Evolutionary conservation across 345 rosid species (phyloP).

Genomic region (Erodium maritimum): DNA sequence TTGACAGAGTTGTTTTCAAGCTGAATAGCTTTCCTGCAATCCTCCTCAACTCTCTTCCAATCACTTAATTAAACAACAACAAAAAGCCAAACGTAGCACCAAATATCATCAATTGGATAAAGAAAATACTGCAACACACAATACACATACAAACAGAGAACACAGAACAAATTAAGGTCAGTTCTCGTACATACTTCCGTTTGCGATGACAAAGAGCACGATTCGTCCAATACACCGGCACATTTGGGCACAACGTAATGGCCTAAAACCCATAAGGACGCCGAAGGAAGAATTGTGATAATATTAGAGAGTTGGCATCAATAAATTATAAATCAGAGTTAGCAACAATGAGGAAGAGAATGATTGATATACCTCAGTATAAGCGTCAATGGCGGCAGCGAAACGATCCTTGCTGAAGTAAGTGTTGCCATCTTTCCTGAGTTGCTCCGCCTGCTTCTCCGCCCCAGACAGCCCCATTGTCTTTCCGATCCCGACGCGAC

Average conservation of each 20-base stretch:
- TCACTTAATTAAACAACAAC: slow-evolving; percentile 28
- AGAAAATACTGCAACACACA: neutral
- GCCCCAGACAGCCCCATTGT: slow-evolving; percentile 16
- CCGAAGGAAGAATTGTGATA: no score
- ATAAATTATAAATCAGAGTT: no score
- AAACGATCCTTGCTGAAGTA: slow-evolving; percentile 51
- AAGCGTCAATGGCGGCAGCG: slow-evolving; percentile 91
- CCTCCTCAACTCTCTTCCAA: slow-evolving; percentile 78
- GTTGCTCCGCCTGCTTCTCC: slow-evolving; percentile 59
- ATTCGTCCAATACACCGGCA: slow-evolving; percentile 79
- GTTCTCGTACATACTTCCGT: slow-evolving; percentile 58
- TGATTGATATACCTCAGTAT: slow-evolving; percentile 44
- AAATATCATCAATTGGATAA: neutral
- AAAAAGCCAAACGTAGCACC: neutral
- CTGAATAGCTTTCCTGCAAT: slow-evolving; percentile 62
- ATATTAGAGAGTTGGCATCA: no score
- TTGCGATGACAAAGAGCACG: slow-evolving; percentile 81
- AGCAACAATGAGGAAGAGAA: no score
- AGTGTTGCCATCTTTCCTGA: slow-evolving; percentile 50
- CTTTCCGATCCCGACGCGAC: neutral
- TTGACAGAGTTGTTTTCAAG: slow-evolving; percentile 59
- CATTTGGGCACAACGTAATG: slow-evolving; percentile 67
- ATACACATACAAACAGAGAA: neutral
- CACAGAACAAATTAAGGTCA: neutral
- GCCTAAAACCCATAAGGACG: slow-evolving; percentile 31